Evolutionary conservation across 2,329 filamentous ascomycete genomes (phyloP).

Genomic region (Talaromyces sp.): DNA sequence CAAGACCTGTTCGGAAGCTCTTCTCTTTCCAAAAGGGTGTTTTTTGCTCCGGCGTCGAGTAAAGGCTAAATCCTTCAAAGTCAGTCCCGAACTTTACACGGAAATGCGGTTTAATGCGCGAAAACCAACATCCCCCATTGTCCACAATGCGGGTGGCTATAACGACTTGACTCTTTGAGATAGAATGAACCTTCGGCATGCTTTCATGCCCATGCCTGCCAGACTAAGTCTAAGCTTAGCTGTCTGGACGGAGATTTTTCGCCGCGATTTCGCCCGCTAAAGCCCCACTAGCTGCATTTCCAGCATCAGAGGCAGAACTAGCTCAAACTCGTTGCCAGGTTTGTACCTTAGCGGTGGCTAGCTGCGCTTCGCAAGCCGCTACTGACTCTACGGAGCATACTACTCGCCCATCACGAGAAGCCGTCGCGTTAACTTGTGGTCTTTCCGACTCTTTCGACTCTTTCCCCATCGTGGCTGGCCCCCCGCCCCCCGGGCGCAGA

Average conservation of each 20-base stretch:
- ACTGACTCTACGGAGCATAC: background rate
- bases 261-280: background rate
- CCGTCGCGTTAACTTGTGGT: background rate
- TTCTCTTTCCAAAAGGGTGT: background rate
- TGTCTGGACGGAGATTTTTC: slow-evolving; percentile 6
- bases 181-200: background rate
- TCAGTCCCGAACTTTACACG: background rate
- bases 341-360: background rate
- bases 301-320: background rate
- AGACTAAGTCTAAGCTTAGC: background rate
- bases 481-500: slow-evolving; percentile 5
- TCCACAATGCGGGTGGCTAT: background rate
- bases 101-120: too few relatives aligned
- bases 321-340: background rate
- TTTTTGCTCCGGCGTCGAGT: background rate
- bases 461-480: slow-evolving; percentile 15
- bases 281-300: background rate
- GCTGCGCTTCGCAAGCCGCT: slow-evolving; percentile 2
- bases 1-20: background rate
- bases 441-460: too few relatives aligned
- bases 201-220: background rate
- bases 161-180: background rate
- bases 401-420: background rate
- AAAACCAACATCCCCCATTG: background rate
- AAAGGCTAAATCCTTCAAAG: background rate